A percentile compares a stretch with the other conserved stretches of the same genome.
phyloP scores from a whole-genome alignment of 129 eudicot species.

The Flaveria linearis region DNA sequence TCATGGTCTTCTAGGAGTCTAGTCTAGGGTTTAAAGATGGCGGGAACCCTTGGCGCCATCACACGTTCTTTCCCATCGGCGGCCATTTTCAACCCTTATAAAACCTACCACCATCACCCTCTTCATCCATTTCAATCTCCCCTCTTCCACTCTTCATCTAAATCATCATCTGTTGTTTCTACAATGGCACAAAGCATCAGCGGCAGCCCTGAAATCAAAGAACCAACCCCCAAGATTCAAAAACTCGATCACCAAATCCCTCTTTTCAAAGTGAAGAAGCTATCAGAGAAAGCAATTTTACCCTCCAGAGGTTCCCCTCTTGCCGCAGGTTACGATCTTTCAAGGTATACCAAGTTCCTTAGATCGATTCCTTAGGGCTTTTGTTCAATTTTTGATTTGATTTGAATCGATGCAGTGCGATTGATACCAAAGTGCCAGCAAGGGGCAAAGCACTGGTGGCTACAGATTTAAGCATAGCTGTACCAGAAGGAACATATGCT shows the following conservation, averaged over 20 bases:
- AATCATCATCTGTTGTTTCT: neutral
- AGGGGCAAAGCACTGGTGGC: slow-evolving; percentile 79
- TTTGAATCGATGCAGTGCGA: slow-evolving; percentile 44
- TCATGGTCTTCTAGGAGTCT: neutral
- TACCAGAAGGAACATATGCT: slow-evolving; percentile 84
- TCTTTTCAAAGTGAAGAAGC: slow-evolving; percentile 56
- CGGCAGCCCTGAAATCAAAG: slow-evolving; percentile 48
- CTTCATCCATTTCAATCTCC: neutral
- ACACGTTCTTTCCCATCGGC: neutral
- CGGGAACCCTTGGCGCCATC: slow-evolving; percentile 85
- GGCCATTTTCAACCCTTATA: slow-evolving; percentile 16
- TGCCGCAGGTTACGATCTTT: slow-evolving; percentile 88
- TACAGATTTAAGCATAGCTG: slow-evolving; percentile 76
- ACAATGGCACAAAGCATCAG: slow-evolving; percentile 38
- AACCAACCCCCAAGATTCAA: slow-evolving; percentile 48
- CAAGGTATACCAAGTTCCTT: slow-evolving; percentile 39
- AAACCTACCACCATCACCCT: slow-evolving; percentile 8
- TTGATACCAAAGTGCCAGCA: slow-evolving; percentile 60
- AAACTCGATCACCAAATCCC: slow-evolving; percentile 37
- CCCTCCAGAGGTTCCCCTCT: slow-evolving; percentile 70
- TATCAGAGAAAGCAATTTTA: slow-evolving; percentile 67
- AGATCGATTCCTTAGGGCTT: no score
- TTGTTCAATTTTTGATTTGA: neutral
- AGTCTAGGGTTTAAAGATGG: slow-evolving; percentile 38
- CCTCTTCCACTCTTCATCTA: neutral